These are phyloP conservation scores for Ceratocystis variospora DNA, from an alignment of 2,329 filamentous ascomycete species.

Conservation along the genomic window DNA sequence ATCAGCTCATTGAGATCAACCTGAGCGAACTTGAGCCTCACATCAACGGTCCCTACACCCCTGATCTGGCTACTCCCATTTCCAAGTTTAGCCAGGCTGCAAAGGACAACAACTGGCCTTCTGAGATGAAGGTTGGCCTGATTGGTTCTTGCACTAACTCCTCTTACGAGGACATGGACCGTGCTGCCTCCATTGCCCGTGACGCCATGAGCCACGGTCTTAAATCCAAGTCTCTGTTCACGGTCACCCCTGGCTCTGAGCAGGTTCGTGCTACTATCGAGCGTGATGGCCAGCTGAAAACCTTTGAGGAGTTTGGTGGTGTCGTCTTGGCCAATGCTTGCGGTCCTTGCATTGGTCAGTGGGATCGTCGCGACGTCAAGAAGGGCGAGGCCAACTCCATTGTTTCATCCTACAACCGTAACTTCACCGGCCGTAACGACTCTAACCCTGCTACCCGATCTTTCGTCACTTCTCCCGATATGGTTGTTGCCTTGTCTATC, in stretches of 20 bases:
- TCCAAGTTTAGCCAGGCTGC: slow-evolving; percentile 94
- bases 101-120: slow-evolving; percentile 89
- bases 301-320: slow-evolving; percentile 91
- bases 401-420: slow-evolving; percentile 98
- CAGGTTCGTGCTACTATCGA: slow-evolving; percentile 90
- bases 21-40: slow-evolving; percentile 89
- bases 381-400: slow-evolving; percentile 96
- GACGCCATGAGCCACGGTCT: slow-evolving; percentile 85
- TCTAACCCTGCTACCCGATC: slow-evolving; percentile 90
- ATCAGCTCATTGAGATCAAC: slow-evolving; percentile 93
- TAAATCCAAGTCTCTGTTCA: slow-evolving; percentile 88
- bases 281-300: slow-evolving; percentile 80
- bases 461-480: slow-evolving; percentile 80
- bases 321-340: slow-evolving; percentile 93
- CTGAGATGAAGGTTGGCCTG: slow-evolving; percentile 89
- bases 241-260: slow-evolving; percentile 90
- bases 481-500: slow-evolving; percentile 75
- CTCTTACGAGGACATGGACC: slow-evolving; percentile 77
- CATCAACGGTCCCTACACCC: slow-evolving; percentile 98
- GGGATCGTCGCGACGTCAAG: slow-evolving; percentile 85
- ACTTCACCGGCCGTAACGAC: slow-evolving; percentile 97
- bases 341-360: slow-evolving; percentile 85
- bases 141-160: slow-evolving; percentile 98
- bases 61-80: slow-evolving; percentile 92
- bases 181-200: slow-evolving; percentile 77